Conservation (phyloP, 257 asterid genomes). For the Apocynum venetum region DNA sequence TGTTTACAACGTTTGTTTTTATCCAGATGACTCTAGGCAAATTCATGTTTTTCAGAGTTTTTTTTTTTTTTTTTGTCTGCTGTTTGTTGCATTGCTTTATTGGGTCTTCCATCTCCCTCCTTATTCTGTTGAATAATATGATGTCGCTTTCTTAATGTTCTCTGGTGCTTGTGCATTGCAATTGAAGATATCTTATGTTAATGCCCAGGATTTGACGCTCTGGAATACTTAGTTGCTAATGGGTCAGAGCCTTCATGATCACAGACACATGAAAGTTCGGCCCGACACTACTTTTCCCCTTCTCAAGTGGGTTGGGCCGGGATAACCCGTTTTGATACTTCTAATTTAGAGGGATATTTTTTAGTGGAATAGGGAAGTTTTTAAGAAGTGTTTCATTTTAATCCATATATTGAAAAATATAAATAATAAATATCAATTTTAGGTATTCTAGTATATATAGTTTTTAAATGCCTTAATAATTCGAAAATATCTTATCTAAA, state of each 20-base stretch:
- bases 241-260: constrained; percentile 56
- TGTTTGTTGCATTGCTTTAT: background rate
- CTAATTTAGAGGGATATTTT: no score
- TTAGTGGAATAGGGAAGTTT: no score
- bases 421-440: no score
- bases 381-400: no score
- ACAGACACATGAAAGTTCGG: no score
- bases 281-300: no score
- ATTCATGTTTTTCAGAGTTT: background rate
- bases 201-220: constrained; percentile 73
- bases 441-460: no score
- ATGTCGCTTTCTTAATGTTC: constrained; percentile 5
- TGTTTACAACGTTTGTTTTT: constrained; percentile 76
- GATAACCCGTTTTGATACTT: no score
- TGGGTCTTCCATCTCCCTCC: background rate
- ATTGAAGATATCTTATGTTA: constrained; percentile 9
- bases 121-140: background rate
- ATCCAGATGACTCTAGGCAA: background rate
- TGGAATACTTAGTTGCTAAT: constrained; percentile 92
- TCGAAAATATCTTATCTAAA: no score
- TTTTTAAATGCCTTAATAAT: no score
- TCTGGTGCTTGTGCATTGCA: constrained; percentile 11
- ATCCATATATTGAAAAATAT: no score
- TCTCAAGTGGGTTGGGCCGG: no score
- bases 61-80: background rate